phyloP scores from a whole-genome alignment of 1,284 basidiomycete species.

The Lentinula novae-zelandiae region DNA sequence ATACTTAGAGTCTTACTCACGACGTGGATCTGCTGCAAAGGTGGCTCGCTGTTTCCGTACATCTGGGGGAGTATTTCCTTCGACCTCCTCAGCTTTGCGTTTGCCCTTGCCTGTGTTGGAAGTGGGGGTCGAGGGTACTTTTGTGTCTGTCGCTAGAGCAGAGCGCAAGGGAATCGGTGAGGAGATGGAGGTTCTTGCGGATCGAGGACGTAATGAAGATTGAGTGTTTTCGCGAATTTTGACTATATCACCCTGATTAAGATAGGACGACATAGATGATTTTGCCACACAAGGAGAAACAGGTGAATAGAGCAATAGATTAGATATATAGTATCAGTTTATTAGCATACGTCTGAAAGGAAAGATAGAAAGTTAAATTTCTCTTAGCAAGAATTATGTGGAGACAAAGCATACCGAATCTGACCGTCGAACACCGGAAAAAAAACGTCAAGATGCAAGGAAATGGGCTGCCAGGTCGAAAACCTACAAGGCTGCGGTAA shows the following conservation, averaged over 20 bases:
- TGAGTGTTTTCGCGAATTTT: neutral
- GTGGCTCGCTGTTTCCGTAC: conserved; percentile 35
- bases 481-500: neutral
- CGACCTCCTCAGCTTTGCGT: conserved; percentile 46
- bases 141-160: neutral
- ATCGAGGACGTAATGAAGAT: neutral
- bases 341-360: conserved; percentile 7
- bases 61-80: conserved; percentile 41
- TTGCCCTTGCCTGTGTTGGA: conserved; percentile 29
- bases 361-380: neutral
- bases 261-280: neutral
- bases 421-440: neutral
- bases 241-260: neutral
- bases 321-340: neutral
- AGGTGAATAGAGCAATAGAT: neutral
- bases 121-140: neutral
- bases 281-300: neutral
- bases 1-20: conserved; percentile 26
- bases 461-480: neutral
- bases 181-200: neutral
- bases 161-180: conserved; percentile 2
- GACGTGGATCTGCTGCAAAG: conserved; percentile 42
- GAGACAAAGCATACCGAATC: conserved; percentile 8
- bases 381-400: neutral
- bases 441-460: neutral